phyloP scores from a whole-genome alignment of 768 basidiomycete species.

The Pulveroboletus sp. region DNA sequence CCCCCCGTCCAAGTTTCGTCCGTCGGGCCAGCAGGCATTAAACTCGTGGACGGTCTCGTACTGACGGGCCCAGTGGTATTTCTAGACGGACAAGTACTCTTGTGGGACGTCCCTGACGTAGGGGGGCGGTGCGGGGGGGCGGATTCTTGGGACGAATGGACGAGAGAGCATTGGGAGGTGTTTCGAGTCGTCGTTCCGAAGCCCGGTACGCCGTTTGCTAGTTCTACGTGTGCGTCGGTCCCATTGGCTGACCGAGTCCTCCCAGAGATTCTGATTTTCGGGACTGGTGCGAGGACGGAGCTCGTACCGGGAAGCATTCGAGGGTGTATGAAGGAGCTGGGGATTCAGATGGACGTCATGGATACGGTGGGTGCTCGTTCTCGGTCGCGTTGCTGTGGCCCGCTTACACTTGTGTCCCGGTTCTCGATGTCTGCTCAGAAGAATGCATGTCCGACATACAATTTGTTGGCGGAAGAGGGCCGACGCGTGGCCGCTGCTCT shows the following conservation, averaged over 20 bases:
- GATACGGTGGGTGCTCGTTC: constrained; percentile 53
- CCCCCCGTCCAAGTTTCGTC: constrained; percentile 70
- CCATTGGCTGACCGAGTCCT: not conserved
- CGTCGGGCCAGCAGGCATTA: constrained; percentile 58
- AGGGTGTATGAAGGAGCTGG: constrained; percentile 63
- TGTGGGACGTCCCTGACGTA: constrained; percentile 75
- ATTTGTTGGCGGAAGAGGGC: constrained; percentile 89
- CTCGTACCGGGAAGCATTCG: constrained; percentile 67
- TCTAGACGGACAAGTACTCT: constrained; percentile 76
- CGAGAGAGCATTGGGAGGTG: constrained; percentile 64
- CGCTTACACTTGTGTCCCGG: not conserved
- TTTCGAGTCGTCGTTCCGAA: constrained; percentile 80
- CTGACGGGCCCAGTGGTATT: constrained; percentile 79
- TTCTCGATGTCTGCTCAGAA: constrained; percentile 39
- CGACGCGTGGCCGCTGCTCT: constrained; percentile 87
- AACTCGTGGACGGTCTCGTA: constrained; percentile 72
- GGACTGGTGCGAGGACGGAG: constrained; percentile 70
- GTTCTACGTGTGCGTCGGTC: not conserved
- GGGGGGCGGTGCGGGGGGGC: not conserved
- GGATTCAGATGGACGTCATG: constrained; percentile 88
- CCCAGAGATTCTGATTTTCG: constrained; percentile 86
- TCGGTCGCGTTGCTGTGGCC: not conserved
- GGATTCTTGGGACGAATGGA: constrained; percentile 66
- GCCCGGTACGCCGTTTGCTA: constrained; percentile 57
- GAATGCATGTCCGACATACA: constrained; percentile 95